phyloP scores from a whole-genome alignment of 768 basidiomycete genomes.

The Pulveroboletus frians region DNA sequence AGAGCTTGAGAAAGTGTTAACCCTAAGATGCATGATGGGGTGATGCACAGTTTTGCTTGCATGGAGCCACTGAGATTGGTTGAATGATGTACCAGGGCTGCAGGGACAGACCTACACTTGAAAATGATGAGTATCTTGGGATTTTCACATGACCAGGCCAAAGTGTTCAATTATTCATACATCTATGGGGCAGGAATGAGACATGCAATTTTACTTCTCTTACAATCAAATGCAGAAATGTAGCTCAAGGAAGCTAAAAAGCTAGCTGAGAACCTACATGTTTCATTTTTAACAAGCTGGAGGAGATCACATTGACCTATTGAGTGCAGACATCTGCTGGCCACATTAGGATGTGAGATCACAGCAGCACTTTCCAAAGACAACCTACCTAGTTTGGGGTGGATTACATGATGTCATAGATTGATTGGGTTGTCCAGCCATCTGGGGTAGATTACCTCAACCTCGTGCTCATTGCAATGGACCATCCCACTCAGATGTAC shows the following conservation, averaged over 20 bases:
- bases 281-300: conserved; percentile 96
- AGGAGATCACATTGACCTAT: conserved; percentile 86
- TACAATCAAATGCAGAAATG: conserved; percentile 81
- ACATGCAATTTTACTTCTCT: conserved; percentile 81
- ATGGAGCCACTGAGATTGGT: conserved; percentile 93
- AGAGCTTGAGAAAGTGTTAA: conserved; percentile 86
- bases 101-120: conserved; percentile 93
- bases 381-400: conserved; percentile 76
- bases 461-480: conserved; percentile 92
- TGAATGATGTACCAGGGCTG: conserved; percentile 99
- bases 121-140: conserved; percentile 92
- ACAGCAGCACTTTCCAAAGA: conserved; percentile 91
- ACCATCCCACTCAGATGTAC: conserved; percentile 67
- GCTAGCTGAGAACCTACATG: conserved; percentile 85
- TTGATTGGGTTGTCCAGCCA: conserved; percentile 99
- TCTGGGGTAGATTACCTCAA: conserved; percentile 98
- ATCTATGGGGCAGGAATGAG: conserved; percentile 98
- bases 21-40: conserved; percentile 86
- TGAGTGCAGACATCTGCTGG: conserved; percentile 88
- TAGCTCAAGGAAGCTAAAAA: conserved; percentile 71
- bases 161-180: conserved; percentile 98
- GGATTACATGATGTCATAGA: conserved; percentile 91
- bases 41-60: conserved; percentile 93
- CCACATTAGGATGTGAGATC: conserved; percentile 90
- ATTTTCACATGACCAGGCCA: conserved; percentile 90